Conservation (phyloP, 441 rosid species). For the Corymbia calophylla region DNA sequence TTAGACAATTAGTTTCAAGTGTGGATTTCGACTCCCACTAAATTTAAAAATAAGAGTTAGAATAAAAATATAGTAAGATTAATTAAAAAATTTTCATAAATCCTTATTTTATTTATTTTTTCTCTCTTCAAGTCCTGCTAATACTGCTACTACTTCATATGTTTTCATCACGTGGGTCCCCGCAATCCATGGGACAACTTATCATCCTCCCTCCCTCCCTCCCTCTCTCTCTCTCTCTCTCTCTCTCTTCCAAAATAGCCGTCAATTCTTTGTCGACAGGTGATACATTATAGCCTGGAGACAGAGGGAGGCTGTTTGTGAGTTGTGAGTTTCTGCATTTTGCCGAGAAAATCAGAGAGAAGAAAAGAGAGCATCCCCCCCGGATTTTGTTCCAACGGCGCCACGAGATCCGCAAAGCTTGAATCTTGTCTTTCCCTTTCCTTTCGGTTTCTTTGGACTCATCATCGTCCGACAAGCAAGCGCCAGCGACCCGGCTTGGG, state of each 20-base stretch:
- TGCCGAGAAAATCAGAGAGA: neutral
- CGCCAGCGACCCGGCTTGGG: neutral
- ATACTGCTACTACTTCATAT: neutral
- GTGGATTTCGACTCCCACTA: too few species aligned
- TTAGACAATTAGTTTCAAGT: too few species aligned
- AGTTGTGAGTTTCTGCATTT: neutral
- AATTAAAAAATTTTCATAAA: too few species aligned
- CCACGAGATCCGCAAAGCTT: neutral
- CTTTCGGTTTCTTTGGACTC: neutral
- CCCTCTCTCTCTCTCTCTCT: too few species aligned
- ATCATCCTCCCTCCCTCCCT: neutral
- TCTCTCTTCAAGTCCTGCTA: neutral
- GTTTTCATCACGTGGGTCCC: neutral
- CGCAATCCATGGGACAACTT: neutral
- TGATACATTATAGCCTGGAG: neutral
- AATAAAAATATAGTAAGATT: too few species aligned
- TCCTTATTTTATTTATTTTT: too few species aligned
- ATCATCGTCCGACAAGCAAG: neutral
- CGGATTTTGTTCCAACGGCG: neutral
- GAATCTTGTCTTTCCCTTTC: neutral
- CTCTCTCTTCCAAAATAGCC: neutral
- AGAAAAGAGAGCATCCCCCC: neutral
- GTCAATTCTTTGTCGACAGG: neutral
- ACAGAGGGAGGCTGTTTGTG: neutral
- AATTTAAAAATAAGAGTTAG: too few species aligned